Base-by-base conservation (phyloP, 2,329 filamentous ascomycete species). In the Canariomyces notabilis region DNA sequence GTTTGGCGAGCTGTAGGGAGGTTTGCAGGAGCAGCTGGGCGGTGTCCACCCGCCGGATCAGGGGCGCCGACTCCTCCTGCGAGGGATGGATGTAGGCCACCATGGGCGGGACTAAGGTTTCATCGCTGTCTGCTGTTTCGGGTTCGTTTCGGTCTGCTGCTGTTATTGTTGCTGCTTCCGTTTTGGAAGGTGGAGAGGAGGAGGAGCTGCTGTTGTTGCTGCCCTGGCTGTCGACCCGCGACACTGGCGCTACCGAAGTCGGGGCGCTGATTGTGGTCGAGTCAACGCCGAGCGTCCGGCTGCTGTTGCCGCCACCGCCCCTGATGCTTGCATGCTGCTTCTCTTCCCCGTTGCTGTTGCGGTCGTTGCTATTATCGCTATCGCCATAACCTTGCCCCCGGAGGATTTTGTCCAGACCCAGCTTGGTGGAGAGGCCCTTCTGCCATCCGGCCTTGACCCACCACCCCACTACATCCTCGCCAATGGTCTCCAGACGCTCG, bases 381-480 rank as follows among this genome's bases (percentile, higher is more conserved):
- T n/a, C n/a, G n/a, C n/a, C n/a, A n/a, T n/a, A n/a, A n/a, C n/a
- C n/a, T n/a, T n/a, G 31, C 53, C 58, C 22, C 59, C 59, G 34
- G 40, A 93, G 73, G 4, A 91, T 77, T 36, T 83, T 74, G 40
- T 78, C 71, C 42, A 95, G 69, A 1, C 82, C 79, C 6, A 97
- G 74, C 65, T 95, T 96, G 42, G 85, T 80, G 1, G 79, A 80
- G 3, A 96, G 72, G 0, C 88, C 87, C 3, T 78, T 73, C 65
- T 97, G 90, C 93, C 93, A 98, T 44, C 83, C 82, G 1, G 91
- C 82, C 64, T 97, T 97, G 26, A 90, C 88, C 89, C 90, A 95
- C 86, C 88, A 95, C 6, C 90, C 89, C 14, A 97, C 73, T 5
- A 96, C 81, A 60, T 97, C 91, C 64, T 97, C 91, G 23, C 86